Evolutionary conservation across 1,284 basidiomycete genomes (phyloP), one percentile per base, ranked within the genome.

Genomic region (Cerrena zonata): DNA sequence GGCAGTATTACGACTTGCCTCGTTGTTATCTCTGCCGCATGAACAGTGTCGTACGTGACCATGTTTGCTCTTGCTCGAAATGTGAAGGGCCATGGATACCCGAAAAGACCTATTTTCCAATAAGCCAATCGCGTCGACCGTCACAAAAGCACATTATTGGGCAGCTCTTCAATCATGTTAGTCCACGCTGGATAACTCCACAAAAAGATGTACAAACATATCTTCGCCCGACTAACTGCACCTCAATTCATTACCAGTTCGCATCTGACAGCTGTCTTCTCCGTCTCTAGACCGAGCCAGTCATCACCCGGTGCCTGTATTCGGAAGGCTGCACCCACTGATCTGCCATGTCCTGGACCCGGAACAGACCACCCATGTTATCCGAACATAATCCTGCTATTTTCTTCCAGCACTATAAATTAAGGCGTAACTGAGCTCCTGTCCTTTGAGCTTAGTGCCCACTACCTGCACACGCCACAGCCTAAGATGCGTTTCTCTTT

Each of bases 401-500:
- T 34, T 34, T 15, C 21, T 15, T 23, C 39, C 10, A 18, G 21
- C 34, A 18, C 5, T 42, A 42, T 42, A 42, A 42, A 42, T 22
- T 42, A 5, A 23, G 4, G 5, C 4, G n/a, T 15, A 4, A 21
- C 13, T 4, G 37, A 39, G 4, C n/a, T 39, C 4, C 5, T 39
- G 13, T 15, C 37, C 13, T 39, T 15, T 15, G 37, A 26, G 45
- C 24, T 27, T 38, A 18, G 18, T 13, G 34, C 30, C 30, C 11
- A 39, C 13, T 19, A 18, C 27, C 26, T 42, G 27, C 34, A 15
- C 18, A 15, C 24, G 27, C 47, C 47, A 36, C 47, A 34, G 42
- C 38, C 36, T 21, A 45, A 47, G 38, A 56, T 56, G 54, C 54
- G 52, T 23, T 47, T 52, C 41, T 19, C 47, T 19, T 40, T 41